Evolutionary conservation across 2,329 filamentous ascomycete species (phyloP), one percentile per base, ranked within the genome.

Genomic region (Neofusicoccum ribis): DNA sequence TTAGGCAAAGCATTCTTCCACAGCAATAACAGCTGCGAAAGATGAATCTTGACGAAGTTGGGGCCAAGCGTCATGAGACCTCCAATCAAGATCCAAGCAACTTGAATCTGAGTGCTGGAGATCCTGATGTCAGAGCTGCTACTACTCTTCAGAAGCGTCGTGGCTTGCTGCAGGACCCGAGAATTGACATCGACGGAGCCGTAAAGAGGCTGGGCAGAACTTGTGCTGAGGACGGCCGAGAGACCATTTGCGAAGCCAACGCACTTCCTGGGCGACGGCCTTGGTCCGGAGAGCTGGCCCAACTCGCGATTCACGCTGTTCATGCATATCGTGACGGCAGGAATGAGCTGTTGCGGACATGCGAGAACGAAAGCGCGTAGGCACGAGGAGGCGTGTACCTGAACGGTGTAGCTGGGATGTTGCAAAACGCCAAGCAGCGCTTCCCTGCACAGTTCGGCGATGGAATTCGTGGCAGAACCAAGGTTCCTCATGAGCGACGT

Each of bases 1-100:
- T 96, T 97, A 0, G 96, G 94, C 11, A 99, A 84, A 0, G 95
- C 94, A 77, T 98, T 99, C 78, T 97, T 97, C 95, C 95, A 99
- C 6, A 99, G 82, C 8, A 99, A 82, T 64, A 99, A 87, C 23
- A 99, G 84, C 74, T 99, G 95, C 2, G 93, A 94, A 7, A 99
- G 85, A 78, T 99, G 95, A 27, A 98, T 98, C 79, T 99, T 99
- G 77, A 98, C 94, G 76, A 99, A 99, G 76, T 97, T 98, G 3
- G 95, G 94, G 0, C 95, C 95, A 0, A 99, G 85, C 0, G 93
- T 93, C 94, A 98, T 98, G 63, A 99, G 81, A 0, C 96, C 95
- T 43, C 96, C 95, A 52, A 99, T 96, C 65, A 99, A 82, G 54
- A 96, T 96, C 94, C 95, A 99, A 5, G 95, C 95, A 2, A 99